Evolutionary conservation across 179 eudicot genomes (phyloP).

Genomic region (Silene coronaria): DNA sequence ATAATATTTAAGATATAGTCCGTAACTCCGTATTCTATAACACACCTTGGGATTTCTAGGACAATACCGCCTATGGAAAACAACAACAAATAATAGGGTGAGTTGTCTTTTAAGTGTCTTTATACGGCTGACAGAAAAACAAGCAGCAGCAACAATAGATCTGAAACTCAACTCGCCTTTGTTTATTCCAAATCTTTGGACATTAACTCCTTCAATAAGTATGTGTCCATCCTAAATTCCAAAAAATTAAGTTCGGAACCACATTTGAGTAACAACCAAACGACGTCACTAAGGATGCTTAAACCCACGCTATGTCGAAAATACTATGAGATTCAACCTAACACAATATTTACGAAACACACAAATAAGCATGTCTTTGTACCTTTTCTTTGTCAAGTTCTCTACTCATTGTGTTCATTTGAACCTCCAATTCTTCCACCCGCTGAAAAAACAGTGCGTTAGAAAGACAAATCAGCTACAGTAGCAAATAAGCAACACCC

Average conservation of each 20-base stretch:
- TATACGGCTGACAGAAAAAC: background rate
- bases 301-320: background rate
- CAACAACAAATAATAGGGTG: too few species aligned
- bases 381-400: slow-evolving; percentile 93
- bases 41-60: too few species aligned
- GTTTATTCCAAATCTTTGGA: background rate
- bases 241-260: background rate
- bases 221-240: background rate
- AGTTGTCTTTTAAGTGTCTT: too few species aligned
- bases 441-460: slow-evolving; percentile 35
- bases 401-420: slow-evolving; percentile 47
- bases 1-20: too few species aligned
- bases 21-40: too few species aligned
- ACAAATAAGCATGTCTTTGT: slow-evolving; percentile 19
- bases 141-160: background rate
- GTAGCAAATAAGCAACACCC: background rate
- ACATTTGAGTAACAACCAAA: background rate
- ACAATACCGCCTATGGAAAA: too few species aligned
- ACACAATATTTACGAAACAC: background rate
- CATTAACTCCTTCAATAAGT: background rate
- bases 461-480: slow-evolving; percentile 24
- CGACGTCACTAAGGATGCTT: background rate
- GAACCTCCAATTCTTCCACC: slow-evolving; percentile 69
- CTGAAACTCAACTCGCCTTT: background rate
- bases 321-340: background rate